A percentile compares a stretch with the other conserved stretches of the same genome.
Evolutionary conservation across 495 filamentous ascomycete species (phyloP).

Genomic region (Hapsidospora chrysogenum): DNA sequence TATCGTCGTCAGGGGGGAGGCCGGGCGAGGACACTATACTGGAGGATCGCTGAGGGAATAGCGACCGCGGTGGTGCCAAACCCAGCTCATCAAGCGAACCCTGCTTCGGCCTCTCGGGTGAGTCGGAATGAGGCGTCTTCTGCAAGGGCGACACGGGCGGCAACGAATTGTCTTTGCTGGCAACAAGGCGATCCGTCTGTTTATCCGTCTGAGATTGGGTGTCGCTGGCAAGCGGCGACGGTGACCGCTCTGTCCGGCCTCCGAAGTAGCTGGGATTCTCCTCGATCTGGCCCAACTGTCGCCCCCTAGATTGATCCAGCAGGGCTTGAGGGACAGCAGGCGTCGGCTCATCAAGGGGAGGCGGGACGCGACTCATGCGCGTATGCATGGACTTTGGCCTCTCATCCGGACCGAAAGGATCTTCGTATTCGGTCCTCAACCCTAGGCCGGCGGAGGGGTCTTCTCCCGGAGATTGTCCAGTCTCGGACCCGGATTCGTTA

Average conservation of each 20-base stretch:
- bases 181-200: conserved; percentile 6
- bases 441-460: conserved; percentile 21
- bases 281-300: conserved; percentile 12
- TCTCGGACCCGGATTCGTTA: conserved; percentile 23
- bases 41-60: conserved; percentile 28
- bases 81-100: conserved; percentile 20
- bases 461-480: conserved; percentile 14
- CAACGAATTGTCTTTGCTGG: conserved; percentile 7
- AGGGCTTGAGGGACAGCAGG: conserved; percentile 1
- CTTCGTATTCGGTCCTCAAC: conserved; percentile 40
- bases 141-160: conserved; percentile 9
- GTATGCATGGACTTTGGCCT: conserved; percentile 61
- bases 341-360: conserved; percentile 2
- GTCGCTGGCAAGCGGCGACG: conserved; percentile 14
- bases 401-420: conserved; percentile 26
- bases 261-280: conserved; percentile 17
- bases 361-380: conserved; percentile 46
- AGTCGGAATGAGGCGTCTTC: conserved; percentile 7
- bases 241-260: conserved; percentile 26
- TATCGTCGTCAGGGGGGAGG: conserved; percentile 21
- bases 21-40: conserved; percentile 28
- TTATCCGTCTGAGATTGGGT: conserved; percentile 2
- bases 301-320: conserved; percentile 8
- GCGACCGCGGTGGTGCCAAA: conserved; percentile 24
- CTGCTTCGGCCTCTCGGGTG: conserved; percentile 23